phyloP scores from a whole-genome alignment of 768 basidiomycete species.

The Postia placenta region DNA sequence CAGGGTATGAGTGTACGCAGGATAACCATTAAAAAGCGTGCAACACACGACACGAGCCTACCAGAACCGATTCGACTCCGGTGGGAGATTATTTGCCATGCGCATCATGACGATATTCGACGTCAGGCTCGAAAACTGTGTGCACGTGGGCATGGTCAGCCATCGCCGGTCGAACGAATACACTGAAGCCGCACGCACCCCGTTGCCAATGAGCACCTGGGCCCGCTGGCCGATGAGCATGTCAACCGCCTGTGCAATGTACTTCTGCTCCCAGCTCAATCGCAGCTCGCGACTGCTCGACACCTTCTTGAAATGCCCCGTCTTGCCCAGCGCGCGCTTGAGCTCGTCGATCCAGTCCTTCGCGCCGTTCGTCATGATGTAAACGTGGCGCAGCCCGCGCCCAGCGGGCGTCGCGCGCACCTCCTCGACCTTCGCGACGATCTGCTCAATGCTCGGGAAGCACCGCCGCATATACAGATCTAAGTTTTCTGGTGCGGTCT shows the following conservation, averaged over 20 bases:
- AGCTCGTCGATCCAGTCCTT: slow-evolving; percentile 33
- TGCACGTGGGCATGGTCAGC: no score
- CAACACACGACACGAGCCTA: slow-evolving; percentile 9
- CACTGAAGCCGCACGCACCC: slow-evolving; percentile 29
- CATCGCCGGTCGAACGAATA: not conserved
- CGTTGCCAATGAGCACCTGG: slow-evolving; percentile 47
- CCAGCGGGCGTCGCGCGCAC: slow-evolving; percentile 20
- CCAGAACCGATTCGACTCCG: slow-evolving; percentile 1
- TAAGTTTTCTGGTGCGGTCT: slow-evolving; percentile 14
- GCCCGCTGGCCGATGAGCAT: slow-evolving; percentile 42
- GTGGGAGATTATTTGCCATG: slow-evolving; percentile 24
- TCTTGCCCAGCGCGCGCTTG: slow-evolving; percentile 23
- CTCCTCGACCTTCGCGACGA: slow-evolving; percentile 30
- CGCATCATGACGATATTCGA: slow-evolving; percentile 45
- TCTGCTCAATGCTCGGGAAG: slow-evolving; percentile 33
- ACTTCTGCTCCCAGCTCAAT: slow-evolving; percentile 36
- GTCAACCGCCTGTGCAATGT: slow-evolving; percentile 41
- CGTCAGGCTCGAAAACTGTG: slow-evolving; percentile 43
- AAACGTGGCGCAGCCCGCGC: slow-evolving; percentile 10
- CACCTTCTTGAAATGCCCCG: slow-evolving; percentile 27
- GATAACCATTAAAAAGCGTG: not conserved
- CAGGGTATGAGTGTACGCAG: not conserved
- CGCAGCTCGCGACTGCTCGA: slow-evolving; percentile 34
- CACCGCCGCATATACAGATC: slow-evolving; percentile 32
- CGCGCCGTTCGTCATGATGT: slow-evolving; percentile 38